Evolutionary conservation across 75 land plant genomes (phyloP).

Genomic region (Chamaecyparis obtusa): DNA sequence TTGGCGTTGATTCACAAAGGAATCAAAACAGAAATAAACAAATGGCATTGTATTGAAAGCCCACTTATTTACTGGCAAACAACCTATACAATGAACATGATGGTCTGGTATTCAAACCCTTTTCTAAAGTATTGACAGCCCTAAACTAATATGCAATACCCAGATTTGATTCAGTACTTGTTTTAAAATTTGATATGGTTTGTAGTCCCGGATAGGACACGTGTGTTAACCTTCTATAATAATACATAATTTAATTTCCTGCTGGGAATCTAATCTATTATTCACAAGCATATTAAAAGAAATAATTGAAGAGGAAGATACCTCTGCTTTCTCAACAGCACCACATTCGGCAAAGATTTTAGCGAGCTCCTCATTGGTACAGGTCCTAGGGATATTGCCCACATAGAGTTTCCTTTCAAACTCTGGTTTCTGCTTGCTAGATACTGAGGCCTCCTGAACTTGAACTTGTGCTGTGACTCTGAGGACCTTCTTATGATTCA

Average conservation of each 20-base stretch:
- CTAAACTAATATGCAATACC: background rate
- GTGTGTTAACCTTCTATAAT: background rate
- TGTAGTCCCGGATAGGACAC: background rate
- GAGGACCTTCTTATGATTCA: background rate
- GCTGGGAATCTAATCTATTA: background rate
- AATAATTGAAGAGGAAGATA: constrained; percentile 7
- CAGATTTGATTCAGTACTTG: background rate
- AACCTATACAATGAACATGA: background rate
- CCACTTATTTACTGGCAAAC: no score
- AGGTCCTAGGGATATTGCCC: constrained; percentile 79
- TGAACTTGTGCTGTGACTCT: background rate
- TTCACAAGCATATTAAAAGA: background rate
- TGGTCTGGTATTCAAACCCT: background rate
- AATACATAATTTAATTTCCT: background rate
- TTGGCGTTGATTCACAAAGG: background rate
- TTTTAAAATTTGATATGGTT: background rate
- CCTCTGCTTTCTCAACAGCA: constrained; percentile 82
- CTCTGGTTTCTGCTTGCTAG: background rate
- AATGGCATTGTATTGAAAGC: background rate
- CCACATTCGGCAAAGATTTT: constrained; percentile 61
- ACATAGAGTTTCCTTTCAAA: constrained; percentile 58
- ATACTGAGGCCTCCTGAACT: background rate
- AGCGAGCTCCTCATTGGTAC: constrained; percentile 54
- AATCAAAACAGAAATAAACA: background rate
- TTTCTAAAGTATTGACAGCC: background rate